A percentile compares a stretch with the other conserved stretches of the same genome.
Conservation (phyloP, 2,329 filamentous ascomycete species). For the Neurospora sp. region DNA sequence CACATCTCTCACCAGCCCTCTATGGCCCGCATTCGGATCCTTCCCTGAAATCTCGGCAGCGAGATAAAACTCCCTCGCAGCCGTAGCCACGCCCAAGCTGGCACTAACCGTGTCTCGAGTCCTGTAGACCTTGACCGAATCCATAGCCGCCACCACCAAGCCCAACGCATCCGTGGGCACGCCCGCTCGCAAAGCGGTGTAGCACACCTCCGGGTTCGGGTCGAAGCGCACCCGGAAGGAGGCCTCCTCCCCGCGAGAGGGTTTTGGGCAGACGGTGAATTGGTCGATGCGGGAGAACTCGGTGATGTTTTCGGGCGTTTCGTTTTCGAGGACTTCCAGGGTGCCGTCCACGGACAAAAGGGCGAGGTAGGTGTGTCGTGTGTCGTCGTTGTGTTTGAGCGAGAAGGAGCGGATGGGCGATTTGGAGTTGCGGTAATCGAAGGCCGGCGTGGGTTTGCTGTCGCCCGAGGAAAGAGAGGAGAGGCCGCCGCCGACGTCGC, state of each 20-base stretch:
- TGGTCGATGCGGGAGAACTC: conserved; percentile 70
- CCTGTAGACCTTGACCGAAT: conserved; percentile 72
- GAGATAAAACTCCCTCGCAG: conserved; percentile 72
- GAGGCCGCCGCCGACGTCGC: background rate
- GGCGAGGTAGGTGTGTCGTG: conserved; percentile 73
- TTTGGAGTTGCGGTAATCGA: conserved; percentile 47
- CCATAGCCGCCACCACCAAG: conserved; percentile 79
- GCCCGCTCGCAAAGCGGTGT: conserved; percentile 68
- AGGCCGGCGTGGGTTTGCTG: conserved; percentile 35
- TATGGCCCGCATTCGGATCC: conserved; percentile 33
- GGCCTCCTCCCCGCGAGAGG: conserved; percentile 73
- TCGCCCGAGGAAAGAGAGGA: conserved; percentile 4
- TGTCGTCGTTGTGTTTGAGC: conserved; percentile 72
- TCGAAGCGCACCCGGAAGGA: conserved; percentile 83
- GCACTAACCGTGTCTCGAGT: conserved; percentile 51
- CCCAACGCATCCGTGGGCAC: conserved; percentile 70
- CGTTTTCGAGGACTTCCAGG: conserved; percentile 73
- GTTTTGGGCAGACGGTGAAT: conserved; percentile 60
- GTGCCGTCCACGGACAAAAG: conserved; percentile 75
- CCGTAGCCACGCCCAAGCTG: conserved; percentile 42
- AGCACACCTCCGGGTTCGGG: conserved; percentile 74
- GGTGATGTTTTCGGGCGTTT: conserved; percentile 69
- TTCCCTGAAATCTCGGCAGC: conserved; percentile 61
- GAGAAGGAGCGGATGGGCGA: conserved; percentile 74
- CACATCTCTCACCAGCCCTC: conserved; percentile 73